These are phyloP conservation scores for Rhizopogon parksii DNA, from an alignment of 1,284 basidiomycete species.

Conservation along the genomic window DNA sequence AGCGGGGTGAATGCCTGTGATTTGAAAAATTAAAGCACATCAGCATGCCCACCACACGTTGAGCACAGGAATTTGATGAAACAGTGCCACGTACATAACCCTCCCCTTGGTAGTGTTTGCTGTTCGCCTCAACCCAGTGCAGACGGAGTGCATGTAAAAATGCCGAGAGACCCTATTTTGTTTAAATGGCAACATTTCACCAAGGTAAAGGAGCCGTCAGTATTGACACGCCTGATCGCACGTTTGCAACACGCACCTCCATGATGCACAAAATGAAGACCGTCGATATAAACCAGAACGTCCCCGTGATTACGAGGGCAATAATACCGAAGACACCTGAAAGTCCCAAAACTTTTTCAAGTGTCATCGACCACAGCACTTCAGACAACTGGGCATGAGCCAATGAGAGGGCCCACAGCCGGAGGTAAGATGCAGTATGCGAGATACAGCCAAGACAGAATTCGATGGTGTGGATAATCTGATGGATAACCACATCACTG, in stretches of 20 bases:
- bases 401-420: slow-evolving; percentile 96
- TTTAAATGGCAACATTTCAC: slow-evolving; percentile 10
- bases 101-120: slow-evolving; percentile 91
- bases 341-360: slow-evolving; percentile 54
- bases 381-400: slow-evolving; percentile 97
- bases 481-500: slow-evolving; percentile 92
- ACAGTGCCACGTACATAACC: slow-evolving; percentile 63
- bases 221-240: slow-evolving; percentile 8
- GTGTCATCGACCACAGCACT: slow-evolving; percentile 86
- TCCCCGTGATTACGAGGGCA: slow-evolving; percentile 58
- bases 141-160: slow-evolving; percentile 95
- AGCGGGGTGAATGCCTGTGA: slow-evolving; percentile 59
- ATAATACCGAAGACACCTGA: slow-evolving; percentile 53
- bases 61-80: slow-evolving; percentile 18
- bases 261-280: slow-evolving; percentile 81
- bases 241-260: slow-evolving; percentile 60
- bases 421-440: slow-evolving; percentile 98
- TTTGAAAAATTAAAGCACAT: slow-evolving; percentile 17
- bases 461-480: slow-evolving; percentile 97
- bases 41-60: slow-evolving; percentile 25
- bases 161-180: slow-evolving; percentile 75
- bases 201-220: slow-evolving; percentile 2
- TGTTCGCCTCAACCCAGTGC: slow-evolving; percentile 97
- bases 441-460: slow-evolving; percentile 99
- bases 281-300: slow-evolving; percentile 80